Percentiles rank a stretch among this genome's conserved stretches.
These are phyloP conservation scores for Zygoascus ofunaensis DNA, from an alignment of 805 yeast species.

Conservation along the genomic window DNA sequence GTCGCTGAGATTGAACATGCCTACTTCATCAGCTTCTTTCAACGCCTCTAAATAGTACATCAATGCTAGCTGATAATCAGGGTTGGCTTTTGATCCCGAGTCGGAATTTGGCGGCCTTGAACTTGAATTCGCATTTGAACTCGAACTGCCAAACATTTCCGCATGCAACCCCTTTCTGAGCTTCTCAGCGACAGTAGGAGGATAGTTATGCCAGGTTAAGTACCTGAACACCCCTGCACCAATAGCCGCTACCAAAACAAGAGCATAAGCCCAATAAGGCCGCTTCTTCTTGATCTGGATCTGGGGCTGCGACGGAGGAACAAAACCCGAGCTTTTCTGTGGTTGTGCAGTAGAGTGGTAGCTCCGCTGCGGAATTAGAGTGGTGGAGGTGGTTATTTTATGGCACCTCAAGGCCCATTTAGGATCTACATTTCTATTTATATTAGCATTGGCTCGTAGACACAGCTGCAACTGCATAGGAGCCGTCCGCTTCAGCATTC, in stretches of 20 bases:
- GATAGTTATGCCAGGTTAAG: conserved; percentile 31
- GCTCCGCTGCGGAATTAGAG: too few relatives aligned
- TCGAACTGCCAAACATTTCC: conserved; percentile 65
- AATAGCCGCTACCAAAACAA: conserved; percentile 1
- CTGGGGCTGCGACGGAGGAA: neutral
- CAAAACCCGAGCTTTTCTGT: too few relatives aligned
- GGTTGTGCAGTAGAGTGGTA: too few relatives aligned
- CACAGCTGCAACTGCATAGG: too few relatives aligned
- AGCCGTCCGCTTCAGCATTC: too few relatives aligned
- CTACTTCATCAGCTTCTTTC: conserved; percentile 46
- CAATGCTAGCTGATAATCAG: conserved; percentile 60
- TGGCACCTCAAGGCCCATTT: too few relatives aligned
- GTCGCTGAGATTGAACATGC: conserved; percentile 52
- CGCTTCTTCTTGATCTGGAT: neutral
- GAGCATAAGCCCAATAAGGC: neutral
- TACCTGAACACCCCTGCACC: conserved; percentile 11
- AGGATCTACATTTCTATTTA: too few relatives aligned
- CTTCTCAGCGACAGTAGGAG: conserved; percentile 57
- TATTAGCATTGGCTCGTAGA: too few relatives aligned
- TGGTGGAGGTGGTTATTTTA: too few relatives aligned
- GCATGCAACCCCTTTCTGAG: conserved; percentile 76
- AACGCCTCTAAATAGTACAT: conserved; percentile 67
- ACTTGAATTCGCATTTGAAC: too few relatives aligned
- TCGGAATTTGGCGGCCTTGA: too few relatives aligned
- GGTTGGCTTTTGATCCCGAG: conserved; percentile 36